Evolutionary conservation across 1,284 basidiomycete species (phyloP).

Genomic region (Heliocybe sulcata): DNA sequence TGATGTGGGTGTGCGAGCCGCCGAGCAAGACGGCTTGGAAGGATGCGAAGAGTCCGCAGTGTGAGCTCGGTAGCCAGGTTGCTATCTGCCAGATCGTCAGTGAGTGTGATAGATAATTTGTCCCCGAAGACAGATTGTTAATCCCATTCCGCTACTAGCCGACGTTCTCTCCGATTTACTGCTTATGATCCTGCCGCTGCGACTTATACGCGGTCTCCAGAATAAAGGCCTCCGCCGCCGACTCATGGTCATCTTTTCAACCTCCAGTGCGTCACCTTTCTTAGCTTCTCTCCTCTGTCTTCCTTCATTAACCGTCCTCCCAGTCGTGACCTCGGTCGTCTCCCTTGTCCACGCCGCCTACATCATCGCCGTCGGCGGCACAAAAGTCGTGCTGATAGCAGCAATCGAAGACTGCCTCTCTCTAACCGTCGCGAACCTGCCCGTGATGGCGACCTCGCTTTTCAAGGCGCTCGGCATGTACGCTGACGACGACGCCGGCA

Average conservation of each 20-base stretch:
- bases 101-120: too few species aligned
- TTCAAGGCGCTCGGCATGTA: neutral
- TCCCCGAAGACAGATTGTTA: too few species aligned
- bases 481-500: neutral
- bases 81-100: too few species aligned
- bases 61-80: conserved; percentile 26
- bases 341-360: neutral
- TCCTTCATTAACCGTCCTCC: neutral
- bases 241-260: conserved; percentile 32
- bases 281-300: too few species aligned
- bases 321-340: neutral
- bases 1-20: conserved; percentile 34
- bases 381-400: neutral
- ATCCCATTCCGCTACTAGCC: conserved; percentile 15
- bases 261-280: conserved; percentile 23
- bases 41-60: conserved; percentile 25
- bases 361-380: neutral
- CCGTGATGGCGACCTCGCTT: neutral
- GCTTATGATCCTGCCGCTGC: conserved; percentile 28
- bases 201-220: conserved; percentile 25
- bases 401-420: neutral
- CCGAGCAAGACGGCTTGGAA: conserved; percentile 28
- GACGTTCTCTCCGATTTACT: conserved; percentile 29
- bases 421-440: neutral
- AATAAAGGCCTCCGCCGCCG: too few species aligned